Base-by-base conservation (phyloP, 2,329 filamentous ascomycete genomes). In the Penicillium sp. region DNA sequence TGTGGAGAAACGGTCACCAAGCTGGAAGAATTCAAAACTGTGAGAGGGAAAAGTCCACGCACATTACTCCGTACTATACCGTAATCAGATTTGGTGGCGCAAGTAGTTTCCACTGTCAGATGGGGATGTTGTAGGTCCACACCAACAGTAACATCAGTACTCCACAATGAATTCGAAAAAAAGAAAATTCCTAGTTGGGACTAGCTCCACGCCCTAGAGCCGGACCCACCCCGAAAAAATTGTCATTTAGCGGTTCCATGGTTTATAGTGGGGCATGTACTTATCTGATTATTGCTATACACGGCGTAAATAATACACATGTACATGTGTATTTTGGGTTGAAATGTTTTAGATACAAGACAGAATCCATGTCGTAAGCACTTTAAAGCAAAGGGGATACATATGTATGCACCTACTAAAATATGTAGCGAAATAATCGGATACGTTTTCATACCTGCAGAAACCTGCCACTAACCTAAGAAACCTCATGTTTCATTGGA, bases 1-100 rank as follows among this genome's bases (percentile, higher is more conserved):
- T 76, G 85, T 88, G 25, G 88, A 91, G 80, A 89, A 86, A 77
- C 77, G 87, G 65, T 80, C 82, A 71, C 82, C 87, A 3, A 77
- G 75, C 31, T 91, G 87, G 87, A 58, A 58, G 39, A 59, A 67
- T 40, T 69, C 64, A 25, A 72, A 71, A 54, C 54, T 73, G 54
- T 73, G 50, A 60, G 25, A 46, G 29, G 6, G 6, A 40, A 44
- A 27, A 37, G 5, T 50, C 21, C 27, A 47, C 44, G 16, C 42
- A 23, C 18, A 34, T 9, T 23, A 46, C 18, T 21, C 18, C 18
- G 18, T 21, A 21, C 6, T 6, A 27, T 15, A 34, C 31, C 3
- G 37, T 51, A 54, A 54, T 50, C 46, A 54, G 52, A 54, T 54
- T 50, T 18, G 12, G 35, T 48, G 27, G 35, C 44, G 44, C 23